Conservation (phyloP, 192 early-diverging fungal species). For the Rhizophagus sp. region DNA sequence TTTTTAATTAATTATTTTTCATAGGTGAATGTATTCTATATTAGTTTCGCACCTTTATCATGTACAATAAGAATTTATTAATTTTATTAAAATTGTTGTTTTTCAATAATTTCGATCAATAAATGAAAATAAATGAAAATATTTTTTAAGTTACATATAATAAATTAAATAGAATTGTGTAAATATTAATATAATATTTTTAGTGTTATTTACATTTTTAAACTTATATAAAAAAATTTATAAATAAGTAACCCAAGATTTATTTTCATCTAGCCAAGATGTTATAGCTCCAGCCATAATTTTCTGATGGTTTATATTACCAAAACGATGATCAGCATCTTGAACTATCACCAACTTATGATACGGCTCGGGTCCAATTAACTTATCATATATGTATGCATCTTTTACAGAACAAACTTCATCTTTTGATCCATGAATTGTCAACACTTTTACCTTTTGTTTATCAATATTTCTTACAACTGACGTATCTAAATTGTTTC, state of each 20-base stretch:
- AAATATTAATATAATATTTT: no score
- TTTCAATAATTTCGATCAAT: no score
- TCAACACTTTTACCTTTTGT: conserved; percentile 44
- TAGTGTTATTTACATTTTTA: no score
- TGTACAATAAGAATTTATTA: no score
- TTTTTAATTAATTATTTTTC: no score
- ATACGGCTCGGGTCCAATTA: conserved; percentile 31
- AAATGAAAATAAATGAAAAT: no score
- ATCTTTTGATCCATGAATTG: conserved; percentile 51
- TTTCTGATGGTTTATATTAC: background rate
- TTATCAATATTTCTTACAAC: conserved; percentile 44
- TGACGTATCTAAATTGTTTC: conserved; percentile 46
- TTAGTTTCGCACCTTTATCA: no score
- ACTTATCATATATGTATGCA: conserved; percentile 45
- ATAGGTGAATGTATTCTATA: no score
- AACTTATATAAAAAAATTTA: no score
- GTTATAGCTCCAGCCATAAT: background rate
- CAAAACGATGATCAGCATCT: conserved; percentile 19
- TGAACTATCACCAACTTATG: conserved; percentile 28
- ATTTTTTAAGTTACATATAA: no score
- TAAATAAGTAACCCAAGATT: background rate
- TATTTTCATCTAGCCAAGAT: conserved; percentile 8
- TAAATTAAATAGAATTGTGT: no score
- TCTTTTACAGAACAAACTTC: conserved; percentile 47
- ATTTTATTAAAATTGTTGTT: no score